Evolutionary conservation across 345 rosid genomes (phyloP).

Genomic region (Heritiera fomes): DNA sequence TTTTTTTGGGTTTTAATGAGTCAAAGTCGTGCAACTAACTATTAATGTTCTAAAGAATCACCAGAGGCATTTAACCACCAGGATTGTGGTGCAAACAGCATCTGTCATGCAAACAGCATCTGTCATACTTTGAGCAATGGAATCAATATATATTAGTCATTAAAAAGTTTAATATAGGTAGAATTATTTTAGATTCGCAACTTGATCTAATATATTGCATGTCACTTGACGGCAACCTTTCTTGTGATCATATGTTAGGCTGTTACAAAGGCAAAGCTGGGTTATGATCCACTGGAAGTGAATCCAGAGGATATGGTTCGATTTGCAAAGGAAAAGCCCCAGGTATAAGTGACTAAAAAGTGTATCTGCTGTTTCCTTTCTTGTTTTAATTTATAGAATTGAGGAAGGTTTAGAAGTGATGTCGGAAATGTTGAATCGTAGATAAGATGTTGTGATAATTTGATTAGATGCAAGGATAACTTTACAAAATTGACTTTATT

Average conservation of each 20-base stretch:
- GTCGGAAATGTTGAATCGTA: not conserved
- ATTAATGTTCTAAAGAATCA: not conserved
- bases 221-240: not conserved
- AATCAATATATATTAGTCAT: constrained; percentile 4
- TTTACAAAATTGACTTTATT: not conserved
- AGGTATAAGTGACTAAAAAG: constrained; percentile 49
- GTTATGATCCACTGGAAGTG: constrained; percentile 96
- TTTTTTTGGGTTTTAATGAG: not conserved
- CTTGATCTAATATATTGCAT: not conserved
- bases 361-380: constrained; percentile 20
- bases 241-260: constrained; percentile 54
- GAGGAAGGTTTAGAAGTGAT: not conserved
- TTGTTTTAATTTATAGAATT: constrained; percentile 13
- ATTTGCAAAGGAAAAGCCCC: constrained; percentile 91
- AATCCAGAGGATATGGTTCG: constrained; percentile 99
- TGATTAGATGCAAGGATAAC: not conserved
- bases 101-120: not conserved
- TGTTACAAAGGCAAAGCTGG: constrained; percentile 93
- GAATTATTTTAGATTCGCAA: constrained; percentile 15
- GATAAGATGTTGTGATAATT: not conserved
- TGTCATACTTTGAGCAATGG: constrained; percentile 11
- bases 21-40: not conserved
- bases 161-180: not conserved
- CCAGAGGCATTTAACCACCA: not conserved
- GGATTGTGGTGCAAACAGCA: not conserved